Evolutionary conservation across 148 eudicot genomes (phyloP).

Genomic region (Cornus controversa): DNA sequence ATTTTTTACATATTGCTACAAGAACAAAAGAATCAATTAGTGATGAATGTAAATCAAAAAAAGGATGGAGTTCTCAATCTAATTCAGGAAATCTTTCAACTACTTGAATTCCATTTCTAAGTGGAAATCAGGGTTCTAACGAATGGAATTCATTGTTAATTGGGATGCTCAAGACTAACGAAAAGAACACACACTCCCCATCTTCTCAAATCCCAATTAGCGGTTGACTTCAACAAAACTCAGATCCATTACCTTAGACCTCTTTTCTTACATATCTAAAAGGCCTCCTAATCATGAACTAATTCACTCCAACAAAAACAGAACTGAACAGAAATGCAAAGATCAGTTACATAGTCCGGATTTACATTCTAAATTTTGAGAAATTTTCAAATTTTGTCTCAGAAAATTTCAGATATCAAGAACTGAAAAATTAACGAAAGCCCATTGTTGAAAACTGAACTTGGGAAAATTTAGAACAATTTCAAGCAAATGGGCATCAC

Average conservation of each 20-base stretch:
- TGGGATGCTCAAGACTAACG: constrained; percentile 24
- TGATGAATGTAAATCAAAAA: constrained; percentile 26
- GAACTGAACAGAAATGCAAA: background rate
- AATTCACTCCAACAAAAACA: constrained; percentile 5
- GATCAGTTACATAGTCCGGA: constrained; percentile 38
- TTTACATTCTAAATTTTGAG: constrained; percentile 12
- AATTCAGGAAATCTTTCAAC: constrained; percentile 18
- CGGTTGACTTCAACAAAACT: constrained; percentile 25
- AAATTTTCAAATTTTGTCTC: constrained; percentile 10
- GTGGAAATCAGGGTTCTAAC: constrained; percentile 30
- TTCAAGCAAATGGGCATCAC: constrained; percentile 33
- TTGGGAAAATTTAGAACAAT: constrained; percentile 16
- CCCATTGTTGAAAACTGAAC: constrained; percentile 31
- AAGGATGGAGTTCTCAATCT: constrained; percentile 16
- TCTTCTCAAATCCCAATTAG: constrained; percentile 34
- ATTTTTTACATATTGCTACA: constrained; percentile 20
- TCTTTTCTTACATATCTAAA: constrained; percentile 21
- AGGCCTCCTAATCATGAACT: constrained; percentile 11
- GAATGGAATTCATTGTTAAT: constrained; percentile 32
- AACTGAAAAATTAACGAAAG: constrained; percentile 38
- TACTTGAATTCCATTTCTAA: constrained; percentile 49
- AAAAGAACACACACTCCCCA: constrained; percentile 26
- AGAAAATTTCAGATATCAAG: constrained; percentile 9
- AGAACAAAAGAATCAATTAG: constrained; percentile 59
- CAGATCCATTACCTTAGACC: constrained; percentile 41